phyloP scores from a whole-genome alignment of 2,329 filamentous ascomycete genomes.

The Aspergillus arachidicola region DNA sequence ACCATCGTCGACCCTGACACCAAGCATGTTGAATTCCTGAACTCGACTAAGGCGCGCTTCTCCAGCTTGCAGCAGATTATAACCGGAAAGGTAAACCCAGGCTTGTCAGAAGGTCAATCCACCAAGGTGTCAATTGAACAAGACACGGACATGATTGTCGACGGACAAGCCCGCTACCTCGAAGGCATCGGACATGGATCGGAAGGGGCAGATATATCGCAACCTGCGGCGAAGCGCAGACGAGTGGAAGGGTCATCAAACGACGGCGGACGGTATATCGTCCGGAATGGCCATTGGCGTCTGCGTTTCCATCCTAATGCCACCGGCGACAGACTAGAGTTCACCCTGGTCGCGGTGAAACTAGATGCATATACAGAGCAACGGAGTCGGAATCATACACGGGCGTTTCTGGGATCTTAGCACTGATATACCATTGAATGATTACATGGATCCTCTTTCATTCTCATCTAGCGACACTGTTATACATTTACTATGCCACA shows the following conservation, averaged over 20 bases:
- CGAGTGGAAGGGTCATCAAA: constrained; percentile 14
- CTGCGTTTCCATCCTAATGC: constrained; percentile 62
- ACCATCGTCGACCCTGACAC: constrained; percentile 59
- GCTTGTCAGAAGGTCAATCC: neutral
- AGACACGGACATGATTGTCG: constrained; percentile 45
- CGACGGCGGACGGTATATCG: constrained; percentile 56
- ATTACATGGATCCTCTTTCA: neutral
- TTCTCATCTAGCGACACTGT: neutral
- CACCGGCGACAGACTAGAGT: constrained; percentile 60
- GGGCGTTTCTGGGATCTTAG: constrained; percentile 60
- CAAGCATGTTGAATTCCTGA: constrained; percentile 71
- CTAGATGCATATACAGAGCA: constrained; percentile 72
- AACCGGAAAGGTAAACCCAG: constrained; percentile 70
- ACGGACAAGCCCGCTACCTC: constrained; percentile 34
- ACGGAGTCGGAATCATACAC: constrained; percentile 64
- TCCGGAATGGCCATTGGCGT: constrained; percentile 72
- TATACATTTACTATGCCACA: neutral
- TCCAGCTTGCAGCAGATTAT: constrained; percentile 76
- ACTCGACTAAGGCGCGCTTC: constrained; percentile 69
- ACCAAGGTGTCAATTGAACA: constrained; percentile 53
- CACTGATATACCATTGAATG: neutral
- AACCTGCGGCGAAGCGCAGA: constrained; percentile 17
- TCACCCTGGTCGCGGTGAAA: constrained; percentile 74
- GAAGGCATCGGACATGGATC: constrained; percentile 9
- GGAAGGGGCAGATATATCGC: neutral